Percentiles rank a stretch among this genome's conserved stretches.
These are phyloP conservation scores for Macrophomina phaseolina DNA, from an alignment of 2,329 filamentous ascomycete genomes.

Conservation along the genomic window DNA sequence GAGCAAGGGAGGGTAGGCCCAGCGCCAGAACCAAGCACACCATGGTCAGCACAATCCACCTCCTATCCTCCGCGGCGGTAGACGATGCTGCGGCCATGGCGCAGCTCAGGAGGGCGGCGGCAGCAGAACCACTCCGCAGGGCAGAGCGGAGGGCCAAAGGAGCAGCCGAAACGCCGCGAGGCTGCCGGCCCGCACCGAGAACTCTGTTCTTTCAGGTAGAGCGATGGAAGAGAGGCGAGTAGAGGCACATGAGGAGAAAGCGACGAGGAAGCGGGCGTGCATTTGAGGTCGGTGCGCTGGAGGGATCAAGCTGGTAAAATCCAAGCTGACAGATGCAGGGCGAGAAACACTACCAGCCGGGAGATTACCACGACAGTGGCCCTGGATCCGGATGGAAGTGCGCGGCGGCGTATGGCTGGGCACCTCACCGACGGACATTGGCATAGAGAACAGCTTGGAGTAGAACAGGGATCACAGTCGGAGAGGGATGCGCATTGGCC, in stretches of 20 bases:
- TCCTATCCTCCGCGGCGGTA: slow-evolving; percentile 3
- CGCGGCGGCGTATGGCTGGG: not conserved
- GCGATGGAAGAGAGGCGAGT: not conserved
- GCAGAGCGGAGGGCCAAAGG: not conserved
- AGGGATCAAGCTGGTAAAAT: slow-evolving; percentile 9
- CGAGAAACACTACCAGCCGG: not conserved
- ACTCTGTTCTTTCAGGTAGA: not conserved
- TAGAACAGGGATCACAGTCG: no score
- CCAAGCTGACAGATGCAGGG: not conserved
- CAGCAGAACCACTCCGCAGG: not conserved
- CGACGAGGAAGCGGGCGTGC: not conserved
- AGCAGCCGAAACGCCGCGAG: not conserved
- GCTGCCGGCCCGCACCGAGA: not conserved
- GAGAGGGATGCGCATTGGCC: no score
- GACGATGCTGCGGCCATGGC: slow-evolving; percentile 10
- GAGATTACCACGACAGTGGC: not conserved
- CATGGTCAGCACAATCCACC: slow-evolving; percentile 18
- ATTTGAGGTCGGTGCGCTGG: slow-evolving; percentile 10
- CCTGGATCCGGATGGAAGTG: not conserved
- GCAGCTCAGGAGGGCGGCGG: not conserved
- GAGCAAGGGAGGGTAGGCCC: slow-evolving; percentile 4
- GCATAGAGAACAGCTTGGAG: no score
- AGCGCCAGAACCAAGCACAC: slow-evolving; percentile 12
- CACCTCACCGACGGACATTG: not conserved
- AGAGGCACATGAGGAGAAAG: not conserved